Evolutionary conservation across 2,329 filamentous ascomycete genomes (phyloP), one percentile per base, ranked within the genome.

Genomic region (Myriosclerotinia curreyana): DNA sequence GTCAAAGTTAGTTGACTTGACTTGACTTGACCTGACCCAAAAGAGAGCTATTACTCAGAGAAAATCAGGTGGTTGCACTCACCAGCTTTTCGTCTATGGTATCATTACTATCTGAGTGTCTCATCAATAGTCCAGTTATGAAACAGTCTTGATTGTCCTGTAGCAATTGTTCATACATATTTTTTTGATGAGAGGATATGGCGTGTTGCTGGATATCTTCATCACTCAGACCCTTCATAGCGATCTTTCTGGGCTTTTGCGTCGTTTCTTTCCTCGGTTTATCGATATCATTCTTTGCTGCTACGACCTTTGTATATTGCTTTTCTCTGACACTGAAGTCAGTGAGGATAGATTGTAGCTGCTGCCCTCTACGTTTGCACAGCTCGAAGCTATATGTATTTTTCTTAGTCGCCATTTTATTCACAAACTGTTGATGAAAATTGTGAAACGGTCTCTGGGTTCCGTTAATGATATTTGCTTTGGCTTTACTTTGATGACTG

Each of bases 91-190:
- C 46, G 7, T 61, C 62, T 8, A 49, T 31, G 11, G 66, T 54
- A 22, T 65, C 55, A 2, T 70, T 60, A 3, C 40, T n/a, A 36
- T 69, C 66, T 49, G 68, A 42, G 50, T 60, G 69, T 54, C 66
- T 64, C 64, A 65, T 67, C 53, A 71, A 52, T 14, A 65, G 64
- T 12, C 50, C 49, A 42, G 66, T 60, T 17, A 51, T 58, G 52
- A 68, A 71, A 44, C 68, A 70, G 22, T 60, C 20, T 31, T 62
- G 64, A 64, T 65, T 61, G 40, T 60, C 59, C 34, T 67, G 62
- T 6, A 71, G 53, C 46, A 53, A 68, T 48, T 68, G 65, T 22
- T 67, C 66, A 6, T 60, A 46, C 36, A 36, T 51, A 48, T 59
- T 48, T 17, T 5, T 20, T 20, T 17, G 31, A 55, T 55, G 22